Base-by-base conservation (phyloP, 164 flowering plant species). In the Stephania yunnanensis region DNA sequence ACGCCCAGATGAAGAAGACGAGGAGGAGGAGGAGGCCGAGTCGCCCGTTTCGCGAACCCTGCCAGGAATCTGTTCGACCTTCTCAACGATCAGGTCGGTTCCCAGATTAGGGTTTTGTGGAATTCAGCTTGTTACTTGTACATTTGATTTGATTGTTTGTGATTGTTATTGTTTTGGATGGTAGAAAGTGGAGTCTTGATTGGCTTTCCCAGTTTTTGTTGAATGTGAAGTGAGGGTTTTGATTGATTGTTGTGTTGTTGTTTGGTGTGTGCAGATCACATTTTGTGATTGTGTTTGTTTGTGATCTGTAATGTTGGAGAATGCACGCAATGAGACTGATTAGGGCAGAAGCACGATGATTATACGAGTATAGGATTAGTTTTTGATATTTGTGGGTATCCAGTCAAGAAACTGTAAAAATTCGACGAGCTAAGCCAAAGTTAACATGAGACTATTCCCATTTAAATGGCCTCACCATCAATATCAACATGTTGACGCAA, bases 31-130 rank as follows among this genome's bases (percentile, higher is more conserved):
- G 19, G 87, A 80, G 1, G 75, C 77, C 29, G 81, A 74, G 5
- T 79, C 81, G 13, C 76, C 82, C 36, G 78, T 53, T 36, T 55
- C 71, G 6, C 76, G 61, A 4, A 48, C 42, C 75, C 85, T 80
- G 72, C 79, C 10, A 72, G 79, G 12, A 87, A 87, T 67, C 85
- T 78, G 4, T 87, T 87, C 64, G 84, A 87, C 82, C 83, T 87
- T 63, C 87, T 87, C 46, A 82, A 83, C 15, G 81, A 79, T 19
- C 69, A 75, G 79, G 84, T 53, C 78, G 20, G 48, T 58, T 78
- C 15, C 25, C 30, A 12, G 19, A 69, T 65, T 75, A 1, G 6
- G 9, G n/a, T 11, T 70, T 50, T 9, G 46, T 70, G 31, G 31
- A 8, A 15, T 30, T 61, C 19, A 25, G 25, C 25, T 25, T 25